These are phyloP conservation scores for Albophoma yamanashiensis DNA, from an alignment of 2,329 filamentous ascomycete genomes.

Conservation along the genomic window DNA sequence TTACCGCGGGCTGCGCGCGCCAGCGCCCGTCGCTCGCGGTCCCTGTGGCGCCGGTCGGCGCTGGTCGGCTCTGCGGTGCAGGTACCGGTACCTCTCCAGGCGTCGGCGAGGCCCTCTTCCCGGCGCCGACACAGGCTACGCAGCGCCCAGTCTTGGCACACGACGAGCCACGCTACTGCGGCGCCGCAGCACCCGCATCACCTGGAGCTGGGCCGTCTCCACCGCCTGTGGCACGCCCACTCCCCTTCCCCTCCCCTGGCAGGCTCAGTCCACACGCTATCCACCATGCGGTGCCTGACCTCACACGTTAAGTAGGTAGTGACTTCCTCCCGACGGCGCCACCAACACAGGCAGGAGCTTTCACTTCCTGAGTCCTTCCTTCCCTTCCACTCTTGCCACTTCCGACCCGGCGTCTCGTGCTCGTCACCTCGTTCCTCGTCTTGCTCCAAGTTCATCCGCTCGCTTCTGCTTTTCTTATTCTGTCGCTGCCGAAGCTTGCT, in stretches of 20 bases:
- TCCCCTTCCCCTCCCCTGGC: not conserved
- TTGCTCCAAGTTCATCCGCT: not conserved
- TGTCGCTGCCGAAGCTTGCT: not conserved
- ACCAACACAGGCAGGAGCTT: not conserved
- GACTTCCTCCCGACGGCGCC: not conserved
- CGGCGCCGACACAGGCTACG: not conserved
- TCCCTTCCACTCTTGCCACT: not conserved
- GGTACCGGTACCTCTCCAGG: not conserved
- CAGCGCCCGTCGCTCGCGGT: not conserved
- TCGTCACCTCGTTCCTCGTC: not conserved
- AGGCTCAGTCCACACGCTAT: not conserved
- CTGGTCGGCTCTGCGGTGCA: not conserved
- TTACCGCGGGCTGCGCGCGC: not conserved
- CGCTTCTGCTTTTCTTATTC: not conserved
- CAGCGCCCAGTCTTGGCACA: not conserved
- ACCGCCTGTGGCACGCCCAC: not conserved
- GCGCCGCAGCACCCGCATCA: not conserved
- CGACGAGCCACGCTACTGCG: not conserved
- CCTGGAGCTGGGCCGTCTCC: not conserved
- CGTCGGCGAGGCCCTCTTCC: not conserved
- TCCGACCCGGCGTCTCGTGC: not conserved
- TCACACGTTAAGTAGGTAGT: not conserved
- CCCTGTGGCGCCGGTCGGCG: not conserved
- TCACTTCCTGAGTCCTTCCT: not conserved
- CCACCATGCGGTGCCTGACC: not conserved